phyloP scores from a whole-genome alignment of 2,329 filamentous ascomycete species.

The Tolypocladium ophioglossoides region DNA sequence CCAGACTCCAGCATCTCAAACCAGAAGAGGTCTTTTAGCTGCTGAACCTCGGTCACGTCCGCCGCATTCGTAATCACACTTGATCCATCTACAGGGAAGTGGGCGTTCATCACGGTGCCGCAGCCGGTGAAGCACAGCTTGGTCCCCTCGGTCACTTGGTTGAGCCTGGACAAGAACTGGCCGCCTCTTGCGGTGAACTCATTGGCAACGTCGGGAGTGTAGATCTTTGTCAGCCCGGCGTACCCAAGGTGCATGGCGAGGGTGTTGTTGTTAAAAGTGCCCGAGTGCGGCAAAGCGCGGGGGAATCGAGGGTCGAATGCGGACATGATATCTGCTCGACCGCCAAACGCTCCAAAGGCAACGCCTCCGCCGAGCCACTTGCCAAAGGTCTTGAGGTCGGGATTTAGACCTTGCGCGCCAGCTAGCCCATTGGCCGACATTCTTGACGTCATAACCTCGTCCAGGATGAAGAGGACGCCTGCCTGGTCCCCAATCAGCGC shows the following conservation, averaged over 20 bases:
- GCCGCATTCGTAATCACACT: conserved; percentile 4
- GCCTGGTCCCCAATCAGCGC: conserved; percentile 14
- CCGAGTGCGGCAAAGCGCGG: conserved; percentile 40
- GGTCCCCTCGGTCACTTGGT: conserved; percentile 20
- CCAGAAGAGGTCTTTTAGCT: conserved; percentile 32
- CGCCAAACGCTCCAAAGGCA: conserved; percentile 57
- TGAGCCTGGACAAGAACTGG: conserved; percentile 17
- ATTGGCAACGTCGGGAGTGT: conserved; percentile 19
- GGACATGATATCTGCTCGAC: conserved; percentile 45
- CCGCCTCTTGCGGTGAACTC: conserved; percentile 21
- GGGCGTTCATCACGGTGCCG: conserved; percentile 24
- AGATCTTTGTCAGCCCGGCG: conserved; percentile 24
- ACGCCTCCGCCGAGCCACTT: conserved; percentile 60
- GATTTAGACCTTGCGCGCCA: conserved; percentile 29
- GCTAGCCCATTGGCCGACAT: conserved; percentile 40
- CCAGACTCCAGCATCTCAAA: conserved; percentile 33
- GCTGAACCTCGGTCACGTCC: conserved; percentile 18
- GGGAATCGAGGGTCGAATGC: conserved; percentile 39
- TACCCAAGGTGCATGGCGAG: conserved; percentile 48
- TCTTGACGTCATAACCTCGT: conserved; percentile 63
- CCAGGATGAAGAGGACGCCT: conserved; percentile 52
- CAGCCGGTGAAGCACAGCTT: conserved; percentile 26
- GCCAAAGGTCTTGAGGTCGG: conserved; percentile 54
- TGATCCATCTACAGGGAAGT: conserved; percentile 21
- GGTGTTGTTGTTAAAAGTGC: conserved; percentile 59